Evolutionary conservation across 768 basidiomycete species (phyloP).

Genomic region (Scleroderma bovista): DNA sequence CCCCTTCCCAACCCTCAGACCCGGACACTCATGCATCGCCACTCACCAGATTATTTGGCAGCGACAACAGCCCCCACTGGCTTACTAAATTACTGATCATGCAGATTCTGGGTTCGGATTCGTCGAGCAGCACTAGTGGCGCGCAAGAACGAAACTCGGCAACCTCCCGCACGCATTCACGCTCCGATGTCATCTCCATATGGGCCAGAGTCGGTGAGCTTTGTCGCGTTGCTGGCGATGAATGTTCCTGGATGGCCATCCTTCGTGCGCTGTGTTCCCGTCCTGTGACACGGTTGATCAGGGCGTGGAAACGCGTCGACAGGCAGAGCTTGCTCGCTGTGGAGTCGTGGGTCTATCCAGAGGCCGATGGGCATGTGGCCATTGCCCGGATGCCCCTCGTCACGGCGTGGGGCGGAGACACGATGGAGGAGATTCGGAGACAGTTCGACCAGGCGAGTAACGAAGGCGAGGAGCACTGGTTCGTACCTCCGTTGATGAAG

Average conservation of each 20-base stretch:
- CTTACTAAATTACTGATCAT: slow-evolving; percentile 66
- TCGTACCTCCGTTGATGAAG: slow-evolving; percentile 34
- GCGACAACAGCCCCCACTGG: slow-evolving; percentile 73
- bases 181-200: slow-evolving; percentile 64
- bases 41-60: slow-evolving; percentile 51
- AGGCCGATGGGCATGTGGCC: slow-evolving; percentile 27
- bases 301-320: slow-evolving; percentile 77
- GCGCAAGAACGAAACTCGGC: slow-evolving; percentile 22
- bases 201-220: slow-evolving; percentile 75
- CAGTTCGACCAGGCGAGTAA: slow-evolving; percentile 43
- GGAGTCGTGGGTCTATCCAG: slow-evolving; percentile 61
- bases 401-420: slow-evolving; percentile 68
- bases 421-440: slow-evolving; percentile 40
- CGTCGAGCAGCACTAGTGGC: slow-evolving; percentile 27
- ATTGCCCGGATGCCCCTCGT: slow-evolving; percentile 37
- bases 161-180: slow-evolving; percentile 59
- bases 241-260: slow-evolving; percentile 76
- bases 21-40: slow-evolving; percentile 8
- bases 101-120: slow-evolving; percentile 64
- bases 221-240: slow-evolving; percentile 68
- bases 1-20: not conserved
- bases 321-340: slow-evolving; percentile 48
- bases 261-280: slow-evolving; percentile 63
- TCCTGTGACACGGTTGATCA: slow-evolving; percentile 71
- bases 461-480: slow-evolving; percentile 41